phyloP scores from a whole-genome alignment of 148 eudicot species.

The Rheum nobile region DNA sequence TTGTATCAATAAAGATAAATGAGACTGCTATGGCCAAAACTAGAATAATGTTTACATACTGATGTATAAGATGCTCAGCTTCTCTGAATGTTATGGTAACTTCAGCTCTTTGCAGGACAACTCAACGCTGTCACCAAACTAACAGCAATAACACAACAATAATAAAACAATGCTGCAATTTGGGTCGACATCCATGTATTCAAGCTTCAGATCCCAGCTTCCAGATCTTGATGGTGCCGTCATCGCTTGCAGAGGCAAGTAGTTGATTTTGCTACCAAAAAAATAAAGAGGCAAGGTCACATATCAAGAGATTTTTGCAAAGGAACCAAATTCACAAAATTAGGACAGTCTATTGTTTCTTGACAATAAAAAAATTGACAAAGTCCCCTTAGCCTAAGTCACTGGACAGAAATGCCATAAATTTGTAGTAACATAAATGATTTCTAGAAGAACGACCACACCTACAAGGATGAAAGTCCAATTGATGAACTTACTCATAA shows the following conservation, averaged over 20 bases:
- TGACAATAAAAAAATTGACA: background rate
- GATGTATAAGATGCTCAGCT: constrained; percentile 1
- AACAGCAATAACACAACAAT: background rate
- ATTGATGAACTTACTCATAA: too few relatives aligned
- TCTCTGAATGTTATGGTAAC: background rate
- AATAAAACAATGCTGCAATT: background rate
- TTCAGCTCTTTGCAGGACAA: constrained; percentile 4
- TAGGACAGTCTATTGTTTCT: background rate
- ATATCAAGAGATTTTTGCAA: background rate
- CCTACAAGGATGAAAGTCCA: too few relatives aligned
- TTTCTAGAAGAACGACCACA: too few relatives aligned
- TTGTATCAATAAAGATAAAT: background rate
- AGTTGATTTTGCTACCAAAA: constrained; percentile 39
- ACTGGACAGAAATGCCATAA: too few relatives aligned
- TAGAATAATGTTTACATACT: background rate
- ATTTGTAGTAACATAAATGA: too few relatives aligned
- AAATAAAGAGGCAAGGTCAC: background rate
- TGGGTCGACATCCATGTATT: background rate
- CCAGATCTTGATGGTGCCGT: constrained; percentile 80
- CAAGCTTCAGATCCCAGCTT: constrained; percentile 26
- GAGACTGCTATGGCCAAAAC: background rate
- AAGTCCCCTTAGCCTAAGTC: background rate
- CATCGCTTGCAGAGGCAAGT: constrained; percentile 85
- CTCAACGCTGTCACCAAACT: background rate
- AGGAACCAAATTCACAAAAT: background rate